Evolutionary conservation across 192 early-diverging fungal genomes (phyloP).

Genomic region (Phlyctochytrium planicorne): DNA sequence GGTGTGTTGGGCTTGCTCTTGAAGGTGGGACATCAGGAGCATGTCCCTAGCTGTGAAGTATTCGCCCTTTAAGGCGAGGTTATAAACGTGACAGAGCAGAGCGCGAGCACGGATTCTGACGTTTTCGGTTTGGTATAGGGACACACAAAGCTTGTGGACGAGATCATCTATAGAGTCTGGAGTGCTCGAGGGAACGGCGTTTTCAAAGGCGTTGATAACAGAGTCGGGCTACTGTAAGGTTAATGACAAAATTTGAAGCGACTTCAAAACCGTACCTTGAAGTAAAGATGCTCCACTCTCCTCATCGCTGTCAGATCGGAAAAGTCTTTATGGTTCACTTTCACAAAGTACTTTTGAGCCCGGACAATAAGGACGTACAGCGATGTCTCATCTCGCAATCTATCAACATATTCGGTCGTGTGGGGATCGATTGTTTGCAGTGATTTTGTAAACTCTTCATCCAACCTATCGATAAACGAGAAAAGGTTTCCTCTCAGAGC

Average conservation of each 20-base stretch:
- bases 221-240: conserved; percentile 70
- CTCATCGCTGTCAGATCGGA: conserved; percentile 78
- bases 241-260: conserved; percentile 1
- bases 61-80: conserved; percentile 94
- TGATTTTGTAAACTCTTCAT: conserved; percentile 96
- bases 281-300: conserved; percentile 95
- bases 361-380: conserved; percentile 89
- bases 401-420: conserved; percentile 92
- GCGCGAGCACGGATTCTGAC: conserved; percentile 87
- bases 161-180: conserved; percentile 52
- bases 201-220: conserved; percentile 77
- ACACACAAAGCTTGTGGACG: conserved; percentile 82
- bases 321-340: conserved; percentile 47
- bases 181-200: conserved; percentile 34
- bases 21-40: conserved; percentile 97
- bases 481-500: conserved; percentile 81
- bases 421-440: conserved; percentile 97
- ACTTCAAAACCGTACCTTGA: conserved; percentile 58
- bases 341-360: conserved; percentile 83
- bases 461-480: conserved; percentile 87
- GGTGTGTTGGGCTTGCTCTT: conserved; percentile 85
- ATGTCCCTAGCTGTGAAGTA: conserved; percentile 92
- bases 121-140: conserved; percentile 81
- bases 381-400: conserved; percentile 85
- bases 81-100: conserved; percentile 96